phyloP scores from a whole-genome alignment of 768 basidiomycete genomes.

The Suillus occidentalis region DNA sequence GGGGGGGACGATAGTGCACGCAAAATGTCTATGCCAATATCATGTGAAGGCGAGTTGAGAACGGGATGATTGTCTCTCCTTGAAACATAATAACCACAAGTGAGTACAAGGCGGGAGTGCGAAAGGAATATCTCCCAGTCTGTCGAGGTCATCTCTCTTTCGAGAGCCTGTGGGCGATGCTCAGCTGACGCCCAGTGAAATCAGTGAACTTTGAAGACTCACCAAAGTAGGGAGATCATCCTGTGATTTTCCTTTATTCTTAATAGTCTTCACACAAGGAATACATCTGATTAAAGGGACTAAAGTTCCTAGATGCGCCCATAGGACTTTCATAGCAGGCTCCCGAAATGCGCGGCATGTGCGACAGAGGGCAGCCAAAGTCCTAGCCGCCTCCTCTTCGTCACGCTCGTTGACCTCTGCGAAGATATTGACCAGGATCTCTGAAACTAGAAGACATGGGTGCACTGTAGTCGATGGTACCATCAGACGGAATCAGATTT shows the following conservation, averaged over 20 bases:
- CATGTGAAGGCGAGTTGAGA: slow-evolving; percentile 4
- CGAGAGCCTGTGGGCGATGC: neutral
- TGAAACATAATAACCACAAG: slow-evolving; percentile 6
- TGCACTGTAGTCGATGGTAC: neutral
- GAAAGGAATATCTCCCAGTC: slow-evolving; percentile 6
- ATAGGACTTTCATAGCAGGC: slow-evolving; percentile 8
- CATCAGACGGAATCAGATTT: neutral
- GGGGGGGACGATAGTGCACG: slow-evolving; percentile 5
- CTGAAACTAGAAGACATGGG: slow-evolving; percentile 4
- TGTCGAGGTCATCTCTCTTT: neutral
- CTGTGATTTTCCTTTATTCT: neutral
- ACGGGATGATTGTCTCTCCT: slow-evolving; percentile 6
- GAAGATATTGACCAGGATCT: slow-evolving; percentile 4
- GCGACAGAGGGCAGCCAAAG: slow-evolving; percentile 8
- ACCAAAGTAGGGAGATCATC: slow-evolving; percentile 4
- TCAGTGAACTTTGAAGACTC: neutral
- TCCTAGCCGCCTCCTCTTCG: slow-evolving; percentile 2
- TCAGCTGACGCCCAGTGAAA: neutral
- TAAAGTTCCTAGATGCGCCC: slow-evolving; percentile 6
- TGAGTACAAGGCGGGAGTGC: slow-evolving; percentile 1
- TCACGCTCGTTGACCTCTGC: slow-evolving; percentile 6
- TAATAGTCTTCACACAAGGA: neutral
- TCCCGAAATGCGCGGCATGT: slow-evolving; percentile 7
- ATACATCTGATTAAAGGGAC: slow-evolving; percentile 5
- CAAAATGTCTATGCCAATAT: neutral